phyloP scores from a whole-genome alignment of 805 yeast species.

The Yamadazyma laniorum region DNA sequence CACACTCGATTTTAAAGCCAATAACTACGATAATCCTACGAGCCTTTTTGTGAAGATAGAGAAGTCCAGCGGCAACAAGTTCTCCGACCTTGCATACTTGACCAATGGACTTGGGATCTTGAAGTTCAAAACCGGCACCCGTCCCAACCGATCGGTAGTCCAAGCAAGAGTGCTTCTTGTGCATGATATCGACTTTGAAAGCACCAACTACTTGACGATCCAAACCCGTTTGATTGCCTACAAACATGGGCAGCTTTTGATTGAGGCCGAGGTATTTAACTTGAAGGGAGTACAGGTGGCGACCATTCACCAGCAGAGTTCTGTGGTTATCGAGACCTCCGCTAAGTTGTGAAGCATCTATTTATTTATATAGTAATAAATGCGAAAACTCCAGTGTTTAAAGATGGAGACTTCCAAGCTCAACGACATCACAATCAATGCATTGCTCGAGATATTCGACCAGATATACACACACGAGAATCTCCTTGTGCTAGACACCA shows the following conservation, averaged over 20 bases:
- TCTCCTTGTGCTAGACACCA: constrained; percentile 44
- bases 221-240: constrained; percentile 49
- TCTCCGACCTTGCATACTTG: constrained; percentile 8
- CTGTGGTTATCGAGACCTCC: constrained; percentile 25
- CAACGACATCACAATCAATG: constrained; percentile 9
- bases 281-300: constrained; percentile 53
- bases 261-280: constrained; percentile 58
- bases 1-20: constrained; percentile 1
- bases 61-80: constrained; percentile 5
- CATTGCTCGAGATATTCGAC: constrained; percentile 12
- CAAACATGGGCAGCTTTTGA: constrained; percentile 50
- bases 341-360: not conserved
- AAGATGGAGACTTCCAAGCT: constrained; percentile 3
- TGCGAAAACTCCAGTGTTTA: constrained; percentile 4
- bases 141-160: not conserved
- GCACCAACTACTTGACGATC: constrained; percentile 52
- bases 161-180: constrained; percentile 49
- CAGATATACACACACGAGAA: constrained; percentile 26
- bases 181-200: constrained; percentile 52
- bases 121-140: constrained; percentile 1
- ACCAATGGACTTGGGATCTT: constrained; percentile 5
- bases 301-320: constrained; percentile 64
- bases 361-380: not conserved
- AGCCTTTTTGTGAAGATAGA: constrained; percentile 7
- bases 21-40: constrained; percentile 8